phyloP scores from a whole-genome alignment of 164 flowering plant species.

The Piper betle region DNA sequence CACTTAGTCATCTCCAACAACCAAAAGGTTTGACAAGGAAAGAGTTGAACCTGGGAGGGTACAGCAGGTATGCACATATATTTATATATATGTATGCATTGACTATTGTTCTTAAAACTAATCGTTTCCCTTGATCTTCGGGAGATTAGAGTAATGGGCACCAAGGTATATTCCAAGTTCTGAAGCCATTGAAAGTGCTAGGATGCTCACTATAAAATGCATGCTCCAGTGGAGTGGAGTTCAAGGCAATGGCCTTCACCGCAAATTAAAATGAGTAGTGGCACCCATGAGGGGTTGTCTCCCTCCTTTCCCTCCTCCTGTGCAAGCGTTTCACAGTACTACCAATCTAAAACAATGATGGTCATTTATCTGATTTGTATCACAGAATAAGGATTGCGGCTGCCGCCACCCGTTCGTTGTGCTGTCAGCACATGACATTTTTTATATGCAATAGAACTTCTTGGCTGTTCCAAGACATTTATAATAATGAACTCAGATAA shows the following conservation, averaged over 20 bases:
- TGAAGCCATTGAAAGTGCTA: constrained; percentile 2
- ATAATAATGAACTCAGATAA: background rate
- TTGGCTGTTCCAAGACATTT: no score
- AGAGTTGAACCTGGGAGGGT: background rate
- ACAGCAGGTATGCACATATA: background rate
- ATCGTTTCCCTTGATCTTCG: background rate
- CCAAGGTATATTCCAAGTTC: background rate
- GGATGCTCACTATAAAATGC: background rate
- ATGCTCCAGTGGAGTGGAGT: background rate
- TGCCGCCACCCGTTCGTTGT: background rate
- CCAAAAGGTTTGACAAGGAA: background rate
- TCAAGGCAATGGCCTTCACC: background rate
- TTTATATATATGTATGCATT: no score
- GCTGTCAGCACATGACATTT: background rate
- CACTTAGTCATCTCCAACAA: background rate
- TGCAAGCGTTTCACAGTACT: background rate
- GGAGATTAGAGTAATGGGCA: background rate
- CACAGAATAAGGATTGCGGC: background rate
- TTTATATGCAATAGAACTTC: no score
- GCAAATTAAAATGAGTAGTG: background rate
- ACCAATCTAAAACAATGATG: no score
- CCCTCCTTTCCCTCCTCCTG: background rate
- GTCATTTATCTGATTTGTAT: background rate
- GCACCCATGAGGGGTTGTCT: constrained; percentile 2
- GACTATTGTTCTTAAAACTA: background rate